phyloP scores from a whole-genome alignment of 768 basidiomycete species.

The Tylopilus felleus region DNA sequence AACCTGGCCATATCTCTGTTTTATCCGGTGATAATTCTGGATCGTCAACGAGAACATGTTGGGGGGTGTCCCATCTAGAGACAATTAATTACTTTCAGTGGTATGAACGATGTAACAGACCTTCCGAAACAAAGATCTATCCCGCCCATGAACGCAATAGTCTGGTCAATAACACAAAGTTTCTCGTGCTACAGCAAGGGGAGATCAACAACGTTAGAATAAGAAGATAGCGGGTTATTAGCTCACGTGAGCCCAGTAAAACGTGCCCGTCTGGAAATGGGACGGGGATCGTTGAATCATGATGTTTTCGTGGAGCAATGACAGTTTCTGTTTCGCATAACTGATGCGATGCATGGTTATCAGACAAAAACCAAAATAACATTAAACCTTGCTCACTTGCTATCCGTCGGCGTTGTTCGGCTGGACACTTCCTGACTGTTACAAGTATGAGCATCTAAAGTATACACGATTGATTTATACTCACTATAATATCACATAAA shows the following conservation, averaged over 20 bases:
- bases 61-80: constrained; percentile 90
- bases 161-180: constrained; percentile 93
- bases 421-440: constrained; percentile 91
- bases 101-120: constrained; percentile 29
- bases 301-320: constrained; percentile 83
- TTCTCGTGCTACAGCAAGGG: constrained; percentile 78
- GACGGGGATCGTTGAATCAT: constrained; percentile 97
- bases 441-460: background rate
- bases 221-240: background rate
- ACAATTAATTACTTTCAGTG: constrained; percentile 1
- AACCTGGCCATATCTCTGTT: constrained; percentile 85
- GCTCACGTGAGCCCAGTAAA: constrained; percentile 96
- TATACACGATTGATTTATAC: constrained; percentile 25
- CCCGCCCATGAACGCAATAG: constrained; percentile 98
- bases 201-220: background rate
- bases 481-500: constrained; percentile 92
- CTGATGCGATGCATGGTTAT: constrained; percentile 33
- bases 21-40: constrained; percentile 55
- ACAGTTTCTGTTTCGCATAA: constrained; percentile 83
- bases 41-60: constrained; percentile 88
- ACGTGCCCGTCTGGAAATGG: constrained; percentile 95
- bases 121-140: constrained; percentile 92
- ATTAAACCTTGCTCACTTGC: constrained; percentile 55
- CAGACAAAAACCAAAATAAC: constrained; percentile 2
- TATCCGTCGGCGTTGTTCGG: constrained; percentile 90